A percentile compares a stretch with the other conserved stretches of the same genome.
Conservation (phyloP, 1,139 yeast species). For the Groenewaldozyma auringiensis region DNA sequence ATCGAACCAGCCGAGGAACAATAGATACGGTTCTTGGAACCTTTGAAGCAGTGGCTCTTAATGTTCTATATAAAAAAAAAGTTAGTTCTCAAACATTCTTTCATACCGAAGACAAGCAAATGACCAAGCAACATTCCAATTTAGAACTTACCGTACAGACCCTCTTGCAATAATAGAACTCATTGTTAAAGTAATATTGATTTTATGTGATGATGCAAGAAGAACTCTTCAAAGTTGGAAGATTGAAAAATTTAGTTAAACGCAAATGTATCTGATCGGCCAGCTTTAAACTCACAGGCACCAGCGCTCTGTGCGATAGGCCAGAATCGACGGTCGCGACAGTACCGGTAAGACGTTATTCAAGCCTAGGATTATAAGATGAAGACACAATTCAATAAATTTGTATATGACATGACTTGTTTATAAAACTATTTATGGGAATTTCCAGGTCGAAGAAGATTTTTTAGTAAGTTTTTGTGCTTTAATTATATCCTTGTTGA, state of each 20-base stretch:
- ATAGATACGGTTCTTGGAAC: neutral
- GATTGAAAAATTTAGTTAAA: neutral
- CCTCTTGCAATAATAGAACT: neutral
- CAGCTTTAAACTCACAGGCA: neutral
- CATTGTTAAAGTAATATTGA: neutral
- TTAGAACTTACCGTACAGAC: neutral
- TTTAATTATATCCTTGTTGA: constrained; percentile 22
- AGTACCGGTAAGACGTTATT: too few species aligned
- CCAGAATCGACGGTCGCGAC: neutral
- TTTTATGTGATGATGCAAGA: neutral
- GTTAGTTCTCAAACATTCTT: too few species aligned
- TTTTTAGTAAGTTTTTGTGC: constrained; percentile 13
- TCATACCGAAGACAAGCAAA: neutral
- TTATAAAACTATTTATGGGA: too few species aligned
- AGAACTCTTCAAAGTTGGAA: neutral
- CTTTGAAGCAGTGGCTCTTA: neutral
- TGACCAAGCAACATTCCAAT: neutral
- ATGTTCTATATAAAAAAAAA: neutral
- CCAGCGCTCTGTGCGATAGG: neutral
- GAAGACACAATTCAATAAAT: too few species aligned
- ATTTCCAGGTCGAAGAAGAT: neutral
- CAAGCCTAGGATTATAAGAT: too few species aligned
- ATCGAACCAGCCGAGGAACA: constrained; percentile 24
- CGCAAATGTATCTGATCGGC: neutral
- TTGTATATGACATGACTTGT: too few species aligned